These are phyloP conservation scores for Sphenostylis stenocarpa DNA, from an alignment of 306 rosid genomes.

Conservation along the genomic window DNA sequence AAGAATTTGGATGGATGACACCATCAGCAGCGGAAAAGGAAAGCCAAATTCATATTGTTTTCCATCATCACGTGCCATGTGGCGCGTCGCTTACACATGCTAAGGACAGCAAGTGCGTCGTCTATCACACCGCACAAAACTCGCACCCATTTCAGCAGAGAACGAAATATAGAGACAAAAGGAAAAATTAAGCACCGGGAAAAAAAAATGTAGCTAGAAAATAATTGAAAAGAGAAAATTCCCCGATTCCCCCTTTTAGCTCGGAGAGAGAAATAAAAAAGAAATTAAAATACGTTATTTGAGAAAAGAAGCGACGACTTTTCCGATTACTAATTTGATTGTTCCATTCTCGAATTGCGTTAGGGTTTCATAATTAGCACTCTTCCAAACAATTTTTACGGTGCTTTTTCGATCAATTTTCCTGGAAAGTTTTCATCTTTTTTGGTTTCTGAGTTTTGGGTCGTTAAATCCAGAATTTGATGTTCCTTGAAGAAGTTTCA, in stretches of 20 bases:
- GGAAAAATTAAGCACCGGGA: slow-evolving; percentile 41
- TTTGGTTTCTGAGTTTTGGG: slow-evolving; percentile 16
- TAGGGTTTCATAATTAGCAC: slow-evolving; percentile 52
- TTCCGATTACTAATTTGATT: slow-evolving; percentile 2
- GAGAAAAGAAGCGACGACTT: slow-evolving; percentile 31
- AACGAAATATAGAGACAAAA: neutral
- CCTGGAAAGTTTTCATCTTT: slow-evolving; percentile 16
- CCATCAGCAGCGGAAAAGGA: neutral
- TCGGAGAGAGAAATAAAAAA: neutral
- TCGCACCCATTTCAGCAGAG: slow-evolving; percentile 24
- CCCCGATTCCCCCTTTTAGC: slow-evolving; percentile 30
- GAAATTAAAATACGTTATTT: slow-evolving; percentile 15
- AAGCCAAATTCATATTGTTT: neutral
- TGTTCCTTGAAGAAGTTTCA: slow-evolving; percentile 25
- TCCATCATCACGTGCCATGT: slow-evolving; percentile 16
- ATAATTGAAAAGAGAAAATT: slow-evolving; percentile 21
- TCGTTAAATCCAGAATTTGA: slow-evolving; percentile 17
- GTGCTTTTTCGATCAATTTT: slow-evolving; percentile 10
- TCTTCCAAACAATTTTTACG: slow-evolving; percentile 24
- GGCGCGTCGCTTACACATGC: slow-evolving; percentile 13
- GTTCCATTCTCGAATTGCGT: slow-evolving; percentile 36
- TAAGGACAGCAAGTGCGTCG: slow-evolving; percentile 4
- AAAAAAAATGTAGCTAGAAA: slow-evolving; percentile 6
- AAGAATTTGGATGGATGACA: slow-evolving; percentile 21
- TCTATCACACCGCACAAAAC: slow-evolving; percentile 30